These are phyloP conservation scores for Coniochaeta ligniaria DNA, from an alignment of 2,329 filamentous ascomycete species.

Conservation along the genomic window DNA sequence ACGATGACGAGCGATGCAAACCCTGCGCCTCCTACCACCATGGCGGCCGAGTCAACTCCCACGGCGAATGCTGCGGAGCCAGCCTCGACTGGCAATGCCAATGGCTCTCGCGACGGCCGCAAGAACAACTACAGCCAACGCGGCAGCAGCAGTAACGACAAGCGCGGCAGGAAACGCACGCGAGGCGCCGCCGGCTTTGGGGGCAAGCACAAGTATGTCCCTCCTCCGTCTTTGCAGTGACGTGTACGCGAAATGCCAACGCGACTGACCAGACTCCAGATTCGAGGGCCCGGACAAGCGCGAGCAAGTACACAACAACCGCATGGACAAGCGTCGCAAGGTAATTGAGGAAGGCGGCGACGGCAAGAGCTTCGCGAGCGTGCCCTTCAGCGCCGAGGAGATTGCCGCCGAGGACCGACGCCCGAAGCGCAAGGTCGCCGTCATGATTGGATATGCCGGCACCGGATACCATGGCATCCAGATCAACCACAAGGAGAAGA, in stretches of 20 bases:
- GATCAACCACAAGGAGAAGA: conserved; percentile 75
- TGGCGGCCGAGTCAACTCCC: background rate
- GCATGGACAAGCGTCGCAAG: conserved; percentile 48
- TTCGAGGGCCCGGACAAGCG: conserved; percentile 34
- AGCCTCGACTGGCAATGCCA: background rate
- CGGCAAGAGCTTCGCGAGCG: conserved; percentile 44
- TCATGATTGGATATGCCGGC: conserved; percentile 91
- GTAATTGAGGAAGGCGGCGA: conserved; percentile 32
- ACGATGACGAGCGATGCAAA: conserved; percentile 2
- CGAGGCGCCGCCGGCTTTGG: background rate
- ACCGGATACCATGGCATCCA: conserved; percentile 98
- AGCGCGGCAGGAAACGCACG: background rate
- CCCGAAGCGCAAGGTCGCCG: conserved; percentile 94
- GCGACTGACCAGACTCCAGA: background rate
- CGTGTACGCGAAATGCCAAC: background rate
- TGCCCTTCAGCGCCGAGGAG: conserved; percentile 64
- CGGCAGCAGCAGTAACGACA: conserved; percentile 1
- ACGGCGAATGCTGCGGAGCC: background rate
- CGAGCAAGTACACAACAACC: conserved; percentile 38
- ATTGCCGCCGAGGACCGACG: conserved; percentile 79
- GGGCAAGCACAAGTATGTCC: background rate
- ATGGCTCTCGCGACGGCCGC: background rate
- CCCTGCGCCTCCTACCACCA: background rate
- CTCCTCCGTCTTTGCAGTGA: background rate
- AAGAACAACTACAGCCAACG: background rate